These are phyloP conservation scores for Rheum nobile DNA, from an alignment of 148 eudicot species.

Conservation along the genomic window DNA sequence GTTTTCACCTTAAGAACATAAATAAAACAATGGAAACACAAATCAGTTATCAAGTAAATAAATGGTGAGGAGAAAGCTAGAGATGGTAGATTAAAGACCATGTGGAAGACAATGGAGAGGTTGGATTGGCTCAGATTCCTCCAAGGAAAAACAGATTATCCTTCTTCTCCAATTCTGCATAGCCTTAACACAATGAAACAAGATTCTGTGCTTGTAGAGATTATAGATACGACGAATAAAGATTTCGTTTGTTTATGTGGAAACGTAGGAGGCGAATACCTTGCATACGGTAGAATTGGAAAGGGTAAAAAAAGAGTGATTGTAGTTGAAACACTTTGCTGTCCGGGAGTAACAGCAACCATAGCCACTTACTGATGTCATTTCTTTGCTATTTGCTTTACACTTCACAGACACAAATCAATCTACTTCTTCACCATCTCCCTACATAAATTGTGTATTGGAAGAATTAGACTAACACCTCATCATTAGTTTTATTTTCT, in stretches of 20 bases:
- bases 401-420: background rate
- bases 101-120: background rate
- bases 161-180: background rate
- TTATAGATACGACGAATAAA: background rate
- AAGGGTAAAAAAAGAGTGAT: background rate
- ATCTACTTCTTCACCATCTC: background rate
- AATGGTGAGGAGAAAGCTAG: no score
- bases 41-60: no score
- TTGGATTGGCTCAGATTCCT: background rate
- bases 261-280: background rate
- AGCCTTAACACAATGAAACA: background rate
- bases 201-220: background rate
- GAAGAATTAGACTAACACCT: background rate
- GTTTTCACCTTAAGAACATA: background rate
- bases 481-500: no score
- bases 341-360: background rate
- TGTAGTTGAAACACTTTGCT: background rate
- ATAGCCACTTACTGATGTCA: constrained; percentile 8
- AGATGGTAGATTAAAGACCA: no score
- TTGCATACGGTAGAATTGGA: background rate
- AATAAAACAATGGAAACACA: background rate
- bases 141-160: constrained; percentile 3
- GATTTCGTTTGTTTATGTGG: background rate
- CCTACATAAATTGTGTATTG: background rate
- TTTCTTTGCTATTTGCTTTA: background rate